Evolutionary conservation across 192 early-diverging fungal genomes (phyloP).

Genomic region (Podila minutissima): DNA sequence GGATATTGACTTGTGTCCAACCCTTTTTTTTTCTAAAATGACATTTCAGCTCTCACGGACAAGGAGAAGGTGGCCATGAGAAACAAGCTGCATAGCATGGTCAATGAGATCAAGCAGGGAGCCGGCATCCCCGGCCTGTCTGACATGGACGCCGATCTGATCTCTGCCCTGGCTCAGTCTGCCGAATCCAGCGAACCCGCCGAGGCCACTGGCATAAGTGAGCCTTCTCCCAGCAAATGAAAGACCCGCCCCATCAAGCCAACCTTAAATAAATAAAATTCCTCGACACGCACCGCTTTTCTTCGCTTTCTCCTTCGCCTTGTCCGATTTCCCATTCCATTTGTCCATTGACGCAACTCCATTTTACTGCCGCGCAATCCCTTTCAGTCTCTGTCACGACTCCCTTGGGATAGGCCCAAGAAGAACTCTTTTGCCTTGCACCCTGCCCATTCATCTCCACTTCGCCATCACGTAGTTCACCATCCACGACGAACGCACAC

Average conservation of each 20-base stretch:
- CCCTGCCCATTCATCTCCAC: too few relatives aligned
- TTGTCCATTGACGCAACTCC: too few relatives aligned
- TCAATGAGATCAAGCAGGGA: slow-evolving; percentile 41
- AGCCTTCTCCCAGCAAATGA: neutral
- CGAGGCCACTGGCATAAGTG: neutral
- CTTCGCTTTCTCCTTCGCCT: neutral
- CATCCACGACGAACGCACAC: too few relatives aligned
- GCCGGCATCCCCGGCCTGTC: slow-evolving; percentile 41
- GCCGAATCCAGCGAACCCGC: neutral
- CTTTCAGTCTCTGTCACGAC: too few relatives aligned
- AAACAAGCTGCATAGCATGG: slow-evolving; percentile 46
- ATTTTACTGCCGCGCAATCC: too few relatives aligned
- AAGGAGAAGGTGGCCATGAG: slow-evolving; percentile 35
- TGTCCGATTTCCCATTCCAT: too few relatives aligned
- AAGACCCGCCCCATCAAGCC: too few relatives aligned
- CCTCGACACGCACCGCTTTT: neutral
- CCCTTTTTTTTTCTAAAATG: neutral
- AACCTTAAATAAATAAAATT: too few relatives aligned
- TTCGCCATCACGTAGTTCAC: too few relatives aligned
- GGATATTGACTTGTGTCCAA: neutral
- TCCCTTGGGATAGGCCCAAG: too few relatives aligned
- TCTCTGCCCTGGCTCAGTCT: slow-evolving; percentile 31
- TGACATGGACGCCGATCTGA: slow-evolving; percentile 31
- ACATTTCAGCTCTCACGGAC: slow-evolving; percentile 34
- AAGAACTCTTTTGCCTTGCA: too few relatives aligned